These are phyloP conservation scores for Polychytrium aggregatum DNA, from an alignment of 192 early-diverging fungal species.

Conservation along the genomic window DNA sequence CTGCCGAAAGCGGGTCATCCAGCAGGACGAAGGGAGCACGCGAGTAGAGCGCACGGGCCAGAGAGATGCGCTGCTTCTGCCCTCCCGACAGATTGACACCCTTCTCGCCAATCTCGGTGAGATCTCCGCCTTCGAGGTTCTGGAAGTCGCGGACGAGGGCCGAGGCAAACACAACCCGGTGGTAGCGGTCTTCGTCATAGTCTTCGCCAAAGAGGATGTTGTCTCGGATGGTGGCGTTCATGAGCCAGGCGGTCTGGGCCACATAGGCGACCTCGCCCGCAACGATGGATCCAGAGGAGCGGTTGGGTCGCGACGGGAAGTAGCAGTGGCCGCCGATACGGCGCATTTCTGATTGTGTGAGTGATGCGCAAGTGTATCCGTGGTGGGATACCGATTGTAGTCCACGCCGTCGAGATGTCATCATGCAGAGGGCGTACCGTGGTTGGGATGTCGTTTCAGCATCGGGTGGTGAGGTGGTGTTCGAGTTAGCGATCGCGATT, in stretches of 20 bases:
- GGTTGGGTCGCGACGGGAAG: slow-evolving; percentile 9
- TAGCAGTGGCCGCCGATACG: slow-evolving; percentile 16
- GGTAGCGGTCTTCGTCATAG: slow-evolving; percentile 65
- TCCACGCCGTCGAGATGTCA: too few species aligned
- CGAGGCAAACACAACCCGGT: slow-evolving; percentile 68
- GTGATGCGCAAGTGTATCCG: too few species aligned
- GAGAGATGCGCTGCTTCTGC: slow-evolving; percentile 74
- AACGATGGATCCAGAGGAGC: too few species aligned
- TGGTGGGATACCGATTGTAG: too few species aligned
- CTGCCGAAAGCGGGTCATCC: slow-evolving; percentile 85
- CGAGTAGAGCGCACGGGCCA: slow-evolving; percentile 44
- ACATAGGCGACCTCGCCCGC: slow-evolving; percentile 85
- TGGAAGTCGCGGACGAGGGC: slow-evolving; percentile 78
- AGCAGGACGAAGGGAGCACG: slow-evolving; percentile 5
- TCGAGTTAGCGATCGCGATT: too few species aligned
- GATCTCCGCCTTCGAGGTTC: slow-evolving; percentile 72
- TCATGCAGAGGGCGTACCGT: too few species aligned
- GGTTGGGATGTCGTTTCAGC: too few species aligned
- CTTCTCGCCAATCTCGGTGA: slow-evolving; percentile 72
- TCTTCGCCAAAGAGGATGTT: slow-evolving; percentile 76
- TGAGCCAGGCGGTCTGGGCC: slow-evolving; percentile 56
- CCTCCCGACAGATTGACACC: slow-evolving; percentile 42
- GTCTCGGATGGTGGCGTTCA: slow-evolving; percentile 45
- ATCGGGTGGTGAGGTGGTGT: too few species aligned
- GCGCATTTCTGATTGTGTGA: slow-evolving; percentile 61